Evolutionary conservation across 192 early-diverging fungal species (phyloP).

Genomic region (Obelidium mucronatum): DNA sequence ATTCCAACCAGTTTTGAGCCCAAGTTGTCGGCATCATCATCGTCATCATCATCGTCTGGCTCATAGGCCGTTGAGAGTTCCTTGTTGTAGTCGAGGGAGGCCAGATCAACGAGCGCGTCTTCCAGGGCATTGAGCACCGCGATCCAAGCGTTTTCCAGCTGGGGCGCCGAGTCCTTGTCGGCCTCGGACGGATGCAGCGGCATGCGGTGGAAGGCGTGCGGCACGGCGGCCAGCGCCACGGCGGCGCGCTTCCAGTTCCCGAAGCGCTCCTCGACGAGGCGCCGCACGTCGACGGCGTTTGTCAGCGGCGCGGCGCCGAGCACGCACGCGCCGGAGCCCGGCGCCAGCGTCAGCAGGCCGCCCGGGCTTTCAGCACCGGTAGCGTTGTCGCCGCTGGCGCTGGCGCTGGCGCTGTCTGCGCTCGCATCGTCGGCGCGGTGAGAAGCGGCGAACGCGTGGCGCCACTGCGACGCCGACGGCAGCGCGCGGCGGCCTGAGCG

Average conservation of each 20-base stretch:
- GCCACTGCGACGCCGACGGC: background rate
- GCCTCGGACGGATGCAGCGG: background rate
- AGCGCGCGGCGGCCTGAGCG: background rate
- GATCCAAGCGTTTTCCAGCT: slow-evolving; percentile 8
- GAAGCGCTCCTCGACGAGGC: background rate
- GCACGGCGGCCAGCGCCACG: background rate
- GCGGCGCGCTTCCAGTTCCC: background rate
- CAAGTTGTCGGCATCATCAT: background rate
- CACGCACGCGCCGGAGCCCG: background rate
- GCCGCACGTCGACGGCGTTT: background rate
- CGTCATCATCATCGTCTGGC: background rate
- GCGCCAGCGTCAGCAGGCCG: background rate
- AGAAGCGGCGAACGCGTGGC: background rate
- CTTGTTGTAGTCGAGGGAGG: slow-evolving; percentile 10
- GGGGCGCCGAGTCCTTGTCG: background rate
- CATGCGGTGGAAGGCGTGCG: background rate
- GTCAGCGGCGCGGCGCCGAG: background rate
- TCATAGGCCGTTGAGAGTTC: slow-evolving; percentile 12
- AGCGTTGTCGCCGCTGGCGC: background rate
- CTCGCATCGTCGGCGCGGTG: background rate
- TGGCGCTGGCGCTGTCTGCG: background rate
- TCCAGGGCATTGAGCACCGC: background rate
- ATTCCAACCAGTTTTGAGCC: background rate
- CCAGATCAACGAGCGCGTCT: slow-evolving; percentile 7
- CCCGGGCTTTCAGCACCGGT: background rate